phyloP scores from a whole-genome alignment of 2,329 filamentous ascomycete species.

The Teratosphaeria epicoccoides region DNA sequence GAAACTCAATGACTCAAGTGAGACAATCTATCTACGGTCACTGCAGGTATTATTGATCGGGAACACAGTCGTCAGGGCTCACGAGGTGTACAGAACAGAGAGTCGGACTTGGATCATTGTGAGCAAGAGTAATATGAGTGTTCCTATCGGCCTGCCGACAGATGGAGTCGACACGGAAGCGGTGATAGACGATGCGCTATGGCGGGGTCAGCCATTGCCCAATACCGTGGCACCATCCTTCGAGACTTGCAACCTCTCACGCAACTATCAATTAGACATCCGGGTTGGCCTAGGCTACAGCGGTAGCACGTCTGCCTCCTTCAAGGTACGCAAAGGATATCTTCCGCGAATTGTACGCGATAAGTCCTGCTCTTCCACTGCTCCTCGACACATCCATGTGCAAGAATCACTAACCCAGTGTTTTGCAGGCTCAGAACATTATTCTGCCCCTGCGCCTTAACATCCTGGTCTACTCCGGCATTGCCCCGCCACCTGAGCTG shows the following conservation, averaged over 20 bases:
- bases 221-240: slow-evolving; percentile 84
- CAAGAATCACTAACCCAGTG: slow-evolving; percentile 1
- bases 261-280: slow-evolving; percentile 75
- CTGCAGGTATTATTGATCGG: slow-evolving; percentile 75
- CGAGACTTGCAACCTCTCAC: slow-evolving; percentile 73
- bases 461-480: slow-evolving; percentile 76
- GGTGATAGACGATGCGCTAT: slow-evolving; percentile 50
- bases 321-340: slow-evolving; percentile 33
- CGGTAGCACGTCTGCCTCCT: slow-evolving; percentile 34
- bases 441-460: slow-evolving; percentile 69
- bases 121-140: slow-evolving; percentile 58
- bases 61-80: slow-evolving; percentile 67
- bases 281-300: slow-evolving; percentile 69
- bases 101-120: slow-evolving; percentile 64
- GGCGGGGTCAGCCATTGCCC: slow-evolving; percentile 62
- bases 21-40: slow-evolving; percentile 63
- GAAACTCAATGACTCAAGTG: slow-evolving; percentile 58
- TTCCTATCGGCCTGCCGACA: slow-evolving; percentile 50
- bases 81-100: slow-evolving; percentile 62
- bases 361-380: not conserved
- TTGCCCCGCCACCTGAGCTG: slow-evolving; percentile 67
- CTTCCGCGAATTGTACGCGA: slow-evolving; percentile 14
- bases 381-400: not conserved
- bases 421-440: slow-evolving; percentile 49
- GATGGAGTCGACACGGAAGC: slow-evolving; percentile 46